phyloP scores from a whole-genome alignment of 2,329 filamentous ascomycete genomes.

The Stemphylium vesicarium region DNA sequence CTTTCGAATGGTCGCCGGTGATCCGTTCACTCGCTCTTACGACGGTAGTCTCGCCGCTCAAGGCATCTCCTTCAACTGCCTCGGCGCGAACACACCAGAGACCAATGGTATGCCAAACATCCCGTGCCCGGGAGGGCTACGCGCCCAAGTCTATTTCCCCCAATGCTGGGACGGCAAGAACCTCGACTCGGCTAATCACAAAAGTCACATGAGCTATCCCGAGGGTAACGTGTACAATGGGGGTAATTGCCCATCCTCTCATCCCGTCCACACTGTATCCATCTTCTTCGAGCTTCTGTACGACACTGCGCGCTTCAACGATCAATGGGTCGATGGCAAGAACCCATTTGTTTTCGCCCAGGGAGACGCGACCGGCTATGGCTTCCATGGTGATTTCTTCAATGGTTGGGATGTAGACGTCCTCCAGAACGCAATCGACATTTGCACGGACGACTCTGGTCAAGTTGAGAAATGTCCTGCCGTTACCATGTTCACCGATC shows the following conservation, averaged over 20 bases:
- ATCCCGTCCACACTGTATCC: slow-evolving; percentile 60
- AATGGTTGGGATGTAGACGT: slow-evolving; percentile 72
- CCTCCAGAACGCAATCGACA: slow-evolving; percentile 71
- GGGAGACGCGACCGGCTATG: slow-evolving; percentile 73
- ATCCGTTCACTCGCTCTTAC: slow-evolving; percentile 63
- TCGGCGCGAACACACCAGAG: slow-evolving; percentile 51
- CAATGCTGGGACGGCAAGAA: slow-evolving; percentile 73
- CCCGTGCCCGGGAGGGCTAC: slow-evolving; percentile 66
- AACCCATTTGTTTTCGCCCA: slow-evolving; percentile 67
- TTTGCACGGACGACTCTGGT: slow-evolving; percentile 60
- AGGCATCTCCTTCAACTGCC: slow-evolving; percentile 64
- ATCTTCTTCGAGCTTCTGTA: slow-evolving; percentile 67
- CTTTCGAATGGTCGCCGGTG: slow-evolving; percentile 75
- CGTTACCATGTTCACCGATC: slow-evolving; percentile 53
- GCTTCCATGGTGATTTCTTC: slow-evolving; percentile 72
- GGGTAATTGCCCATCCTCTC: slow-evolving; percentile 60
- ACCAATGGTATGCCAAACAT: slow-evolving; percentile 71
- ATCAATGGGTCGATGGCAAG: slow-evolving; percentile 52
- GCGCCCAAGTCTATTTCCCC: slow-evolving; percentile 73
- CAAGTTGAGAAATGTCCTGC: slow-evolving; percentile 49
- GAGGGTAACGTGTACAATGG: slow-evolving; percentile 51
- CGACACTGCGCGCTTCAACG: slow-evolving; percentile 55
- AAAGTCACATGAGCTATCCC: slow-evolving; percentile 69
- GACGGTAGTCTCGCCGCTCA: slow-evolving; percentile 53
- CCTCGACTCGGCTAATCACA: slow-evolving; percentile 64